Evolutionary conservation across 2,329 filamentous ascomycete genomes (phyloP), one percentile per base, ranked within the genome.

Genomic region (Curvularia sp.): DNA sequence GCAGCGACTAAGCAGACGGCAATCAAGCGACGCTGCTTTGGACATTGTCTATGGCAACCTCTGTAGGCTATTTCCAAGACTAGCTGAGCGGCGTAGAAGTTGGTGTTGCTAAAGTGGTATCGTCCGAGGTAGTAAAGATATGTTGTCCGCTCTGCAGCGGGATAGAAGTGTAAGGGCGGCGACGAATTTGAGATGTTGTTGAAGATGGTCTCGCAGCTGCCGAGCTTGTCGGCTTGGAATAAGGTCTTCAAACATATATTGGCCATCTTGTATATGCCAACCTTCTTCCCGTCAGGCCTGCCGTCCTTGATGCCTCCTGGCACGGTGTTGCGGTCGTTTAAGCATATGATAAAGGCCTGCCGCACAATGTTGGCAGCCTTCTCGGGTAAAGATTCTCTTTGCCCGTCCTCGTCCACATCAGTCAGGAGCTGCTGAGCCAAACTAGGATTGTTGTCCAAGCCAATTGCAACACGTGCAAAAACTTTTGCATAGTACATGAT

Each of bases 71-170:
- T 84, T 70, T 96, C 86, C 6, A 97, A 81, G 34, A 89, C 92
- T 48, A 87, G 81, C 51, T 89, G 86, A 0, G 93, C 92, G 25
- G 90, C 88, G 61, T 86, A 87, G 76, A 92, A 97, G 73, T 96
- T 89, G 65, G 88, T 90, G 75, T 92, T 93, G 63, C 91, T 87
- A 74, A 96, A 92, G 71, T 93, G 87, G 78, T 94, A 97, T 57
- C 93, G 89, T 18, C 94, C 94, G 5, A 98, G 88, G 74, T 97
- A 97, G 80, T 97, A 97, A 13, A 98, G 87, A 69, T 93, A 98
- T 3, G 93, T 96, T 49, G 97, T 92, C 48, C 93, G 87, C 74
- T 98, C 91, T 5, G 90, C 86, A 21, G 91, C 92, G 2, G 93
- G 92, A 71, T 96, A 98, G 50, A 91, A 85, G 1, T 86, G 83